Conservation (phyloP, 2,329 filamentous ascomycete species). For the Fusarium xylarioides region DNA sequence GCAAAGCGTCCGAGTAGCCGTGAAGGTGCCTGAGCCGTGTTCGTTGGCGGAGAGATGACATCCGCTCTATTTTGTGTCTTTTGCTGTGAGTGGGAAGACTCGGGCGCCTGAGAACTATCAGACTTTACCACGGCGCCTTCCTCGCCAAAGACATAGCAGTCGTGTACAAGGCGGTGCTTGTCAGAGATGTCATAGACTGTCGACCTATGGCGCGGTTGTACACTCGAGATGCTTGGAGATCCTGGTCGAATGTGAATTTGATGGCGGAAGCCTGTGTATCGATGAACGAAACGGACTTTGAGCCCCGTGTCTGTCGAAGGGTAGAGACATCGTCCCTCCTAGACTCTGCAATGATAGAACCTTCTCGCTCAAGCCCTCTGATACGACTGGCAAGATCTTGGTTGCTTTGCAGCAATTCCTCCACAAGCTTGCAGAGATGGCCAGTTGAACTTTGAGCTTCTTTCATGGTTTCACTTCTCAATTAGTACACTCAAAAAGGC, state of each 20-base stretch:
- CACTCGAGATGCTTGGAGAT: background rate
- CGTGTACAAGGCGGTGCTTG: background rate
- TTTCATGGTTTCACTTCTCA: background rate
- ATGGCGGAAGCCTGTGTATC: background rate
- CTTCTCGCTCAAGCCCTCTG: background rate
- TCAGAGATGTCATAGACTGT: background rate
- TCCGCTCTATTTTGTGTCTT: accelerated
- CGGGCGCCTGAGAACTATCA: background rate
- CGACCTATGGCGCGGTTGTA: background rate
- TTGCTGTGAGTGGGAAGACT: background rate
- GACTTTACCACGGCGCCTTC: background rate
- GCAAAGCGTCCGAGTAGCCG: background rate
- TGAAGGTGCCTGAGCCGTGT: accelerated
- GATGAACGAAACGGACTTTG: background rate
- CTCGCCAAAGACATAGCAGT: background rate
- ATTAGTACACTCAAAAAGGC: background rate
- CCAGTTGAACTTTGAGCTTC: background rate
- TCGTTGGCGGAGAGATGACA: accelerated
- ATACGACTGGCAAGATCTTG: background rate
- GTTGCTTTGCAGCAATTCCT: background rate
- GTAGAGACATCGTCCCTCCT: background rate
- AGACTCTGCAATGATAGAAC: background rate
- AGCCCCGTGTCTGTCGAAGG: background rate
- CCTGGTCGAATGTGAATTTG: background rate
- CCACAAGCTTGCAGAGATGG: background rate